Percentiles rank a stretch among this genome's conserved stretches.
Evolutionary conservation across 2,329 filamentous ascomycete species (phyloP).

Genomic region (Camptophora hylomeconis): DNA sequence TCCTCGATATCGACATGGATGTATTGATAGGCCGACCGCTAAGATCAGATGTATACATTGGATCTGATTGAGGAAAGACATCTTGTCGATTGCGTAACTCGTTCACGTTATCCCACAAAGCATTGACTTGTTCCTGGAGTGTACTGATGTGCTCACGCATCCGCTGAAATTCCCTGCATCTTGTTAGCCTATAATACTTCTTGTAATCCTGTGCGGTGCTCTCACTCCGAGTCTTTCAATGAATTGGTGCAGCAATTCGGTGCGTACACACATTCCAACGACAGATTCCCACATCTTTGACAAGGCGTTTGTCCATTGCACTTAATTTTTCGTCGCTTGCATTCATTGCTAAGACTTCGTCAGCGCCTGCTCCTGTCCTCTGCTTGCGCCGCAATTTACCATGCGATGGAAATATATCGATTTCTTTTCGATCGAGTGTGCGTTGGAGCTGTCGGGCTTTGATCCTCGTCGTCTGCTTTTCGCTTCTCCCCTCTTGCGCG

Average conservation of each 20-base stretch:
- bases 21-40: constrained; percentile 22
- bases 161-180: constrained; percentile 57
- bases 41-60: constrained; percentile 12
- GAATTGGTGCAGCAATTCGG: constrained; percentile 58
- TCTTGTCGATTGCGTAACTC: constrained; percentile 42
- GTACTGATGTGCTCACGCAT: constrained; percentile 62
- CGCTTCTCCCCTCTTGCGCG: constrained; percentile 5
- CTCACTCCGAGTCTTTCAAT: constrained; percentile 75
- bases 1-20: constrained; percentile 12
- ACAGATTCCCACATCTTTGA: constrained; percentile 51
- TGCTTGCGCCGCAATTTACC: constrained; percentile 29
- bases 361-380: background rate
- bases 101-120: constrained; percentile 59
- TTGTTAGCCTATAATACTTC: constrained; percentile 12
- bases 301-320: constrained; percentile 53
- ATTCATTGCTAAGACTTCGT: constrained; percentile 41
- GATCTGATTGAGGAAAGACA: constrained; percentile 9
- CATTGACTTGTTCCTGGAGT: constrained; percentile 74
- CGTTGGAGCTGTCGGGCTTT: constrained; percentile 2
- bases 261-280: constrained; percentile 50
- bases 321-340: constrained; percentile 55
- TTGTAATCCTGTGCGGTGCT: constrained; percentile 2
- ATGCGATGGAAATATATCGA: constrained; percentile 55
- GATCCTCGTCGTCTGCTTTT: constrained; percentile 7
- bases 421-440: constrained; percentile 47